Base-by-base conservation (phyloP, 2,329 filamentous ascomycete species). In the Pyricularia grisea region DNA sequence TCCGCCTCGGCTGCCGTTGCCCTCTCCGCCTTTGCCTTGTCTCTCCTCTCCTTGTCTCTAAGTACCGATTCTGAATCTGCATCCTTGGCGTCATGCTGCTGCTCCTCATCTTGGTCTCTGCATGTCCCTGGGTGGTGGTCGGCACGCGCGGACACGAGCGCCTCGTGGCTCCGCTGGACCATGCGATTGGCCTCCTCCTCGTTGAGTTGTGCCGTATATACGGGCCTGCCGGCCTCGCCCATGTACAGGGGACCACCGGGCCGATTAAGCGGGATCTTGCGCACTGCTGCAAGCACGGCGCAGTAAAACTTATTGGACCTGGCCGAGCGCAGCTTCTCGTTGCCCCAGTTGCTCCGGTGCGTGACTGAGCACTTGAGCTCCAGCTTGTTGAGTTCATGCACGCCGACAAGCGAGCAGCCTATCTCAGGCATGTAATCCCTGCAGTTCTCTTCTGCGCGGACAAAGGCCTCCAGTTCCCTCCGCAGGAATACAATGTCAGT, bases 291-390 rank as follows among this genome's bases (percentile, higher is more conserved):
- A 83, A 91, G 90, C 70, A 92, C 78, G 65, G 88, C 88, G 75
- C 88, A 91, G 74, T 92, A 90, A 79, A 92, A 91, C 77, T 91
- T 91, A 80, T 91, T 92, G 72, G 88, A 85, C 33, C 89, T 85
- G 71, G 89, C 87, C 1, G 91, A 81, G 78, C 89, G 88, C 28
- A 92, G 83, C 69, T 88, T 81, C 75, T 92, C 89, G 74, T 91
- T 91, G 73, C 91, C 88, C 88, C 88, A 91, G 75, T 91, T 91
- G 63, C 87, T 89, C 72, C 91, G 91, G 81, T 91, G 91, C 76
- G 91, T 91, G 79, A 92, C 91, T 71, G 90, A 84, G 30, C 74
- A 67, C 7, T 71, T 70, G 10, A 77, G 71, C 69, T 77, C 75
- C 66, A 77, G 73, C 69, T 74, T 76, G 69, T 74, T 74, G 10